Evolutionary conservation across 2,329 filamentous ascomycete genomes (phyloP), one percentile per base, ranked within the genome.

Genomic region (Tolypocladium capitatum): DNA sequence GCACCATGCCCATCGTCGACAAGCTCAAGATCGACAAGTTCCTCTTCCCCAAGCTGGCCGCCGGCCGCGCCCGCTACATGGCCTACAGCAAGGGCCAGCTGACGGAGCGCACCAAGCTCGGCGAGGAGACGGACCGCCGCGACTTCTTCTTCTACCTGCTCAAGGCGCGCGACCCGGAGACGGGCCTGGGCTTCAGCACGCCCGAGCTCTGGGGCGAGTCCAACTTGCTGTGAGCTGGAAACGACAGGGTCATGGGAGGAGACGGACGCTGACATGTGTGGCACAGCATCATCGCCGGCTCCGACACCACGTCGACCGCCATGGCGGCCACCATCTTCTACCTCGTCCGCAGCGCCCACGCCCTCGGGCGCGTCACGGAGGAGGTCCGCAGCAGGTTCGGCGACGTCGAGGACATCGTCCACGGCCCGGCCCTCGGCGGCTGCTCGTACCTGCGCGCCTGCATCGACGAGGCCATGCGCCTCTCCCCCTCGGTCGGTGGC

Each of bases 111-210:
- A 84, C 81, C 44, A 78, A 80, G 51, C 67, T 83, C 27, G 81
- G 81, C 28, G 78, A 80, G 53, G 78, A 76, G 53, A 80, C 75
- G 43, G 80, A 79, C 56, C 81, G 83, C 32, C 79, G 81, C 48
- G 84, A 87, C 60, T 86, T 87, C 68, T 86, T 87, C 67, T 81
- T 85, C 64, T 81, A 86, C 61, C 73, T 88, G 11, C 74, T 87
- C 50, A 81, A 81, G 58, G 83, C 83, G 8, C 76, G 76, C 35
- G 83, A 87, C 54, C 81, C 82, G 13, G 81, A 86, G 58, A 85
- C 82, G 0, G 82, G 82, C 46, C 71, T 76, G 49, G 80, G 80
- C 1, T 82, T 86, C 58, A 74, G 71, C 36, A 81, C 72, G 2
- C 74, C 76, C 0, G 83, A 86, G 58, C 74, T 86, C 24, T 84